These are phyloP conservation scores for Pseudogymnoascus verrucosus DNA, from an alignment of 2,329 filamentous ascomycete genomes.

Conservation along the genomic window DNA sequence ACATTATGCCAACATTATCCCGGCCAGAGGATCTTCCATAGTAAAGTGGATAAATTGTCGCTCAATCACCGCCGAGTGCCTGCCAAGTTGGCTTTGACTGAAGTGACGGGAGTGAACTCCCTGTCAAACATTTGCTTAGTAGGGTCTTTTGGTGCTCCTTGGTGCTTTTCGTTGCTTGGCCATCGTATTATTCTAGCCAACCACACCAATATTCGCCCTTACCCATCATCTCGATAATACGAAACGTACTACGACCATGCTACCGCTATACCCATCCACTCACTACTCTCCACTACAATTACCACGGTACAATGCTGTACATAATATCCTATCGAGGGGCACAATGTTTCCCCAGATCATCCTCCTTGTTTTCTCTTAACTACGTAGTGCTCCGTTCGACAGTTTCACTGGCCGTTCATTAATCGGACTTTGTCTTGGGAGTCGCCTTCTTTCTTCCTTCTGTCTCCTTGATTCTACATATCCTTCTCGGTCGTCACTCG, in stretches of 20 bases:
- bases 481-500: neutral
- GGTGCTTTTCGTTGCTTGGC: neutral
- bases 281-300: neutral
- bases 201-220: neutral
- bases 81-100: neutral
- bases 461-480: neutral
- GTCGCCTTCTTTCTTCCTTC: neutral
- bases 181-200: neutral
- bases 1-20: neutral
- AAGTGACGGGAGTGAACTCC: neutral
- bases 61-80: neutral
- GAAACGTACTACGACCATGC: neutral
- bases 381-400: neutral
- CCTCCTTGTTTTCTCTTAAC: slow-evolving; percentile 2
- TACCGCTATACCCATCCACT: neutral
- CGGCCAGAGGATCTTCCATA: neutral
- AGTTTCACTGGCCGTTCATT: neutral
- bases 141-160: neutral
- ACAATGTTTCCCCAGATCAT: neutral
- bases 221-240: neutral
- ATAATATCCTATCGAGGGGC: neutral
- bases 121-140: neutral
- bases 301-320: neutral
- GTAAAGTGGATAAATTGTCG: neutral
- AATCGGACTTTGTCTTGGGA: neutral